Evolutionary conservation across 1,139 yeast genomes (phyloP), one percentile per base, ranked within the genome.

Genomic region (Saccharomyces hybrid): DNA sequence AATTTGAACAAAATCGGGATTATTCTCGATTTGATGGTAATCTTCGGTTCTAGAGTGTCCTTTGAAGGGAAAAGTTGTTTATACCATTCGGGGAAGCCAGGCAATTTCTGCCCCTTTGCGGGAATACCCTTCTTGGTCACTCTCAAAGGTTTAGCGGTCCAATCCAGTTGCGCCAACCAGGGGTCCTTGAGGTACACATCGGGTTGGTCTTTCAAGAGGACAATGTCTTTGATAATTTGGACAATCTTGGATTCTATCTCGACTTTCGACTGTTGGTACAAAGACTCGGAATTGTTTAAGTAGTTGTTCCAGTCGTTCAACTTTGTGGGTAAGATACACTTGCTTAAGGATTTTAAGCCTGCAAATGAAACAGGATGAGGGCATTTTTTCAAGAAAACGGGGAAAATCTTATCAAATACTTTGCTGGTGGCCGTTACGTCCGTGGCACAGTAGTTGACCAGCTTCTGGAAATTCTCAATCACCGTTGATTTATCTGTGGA

Each of bases 341-440:
- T 77, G 4, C 91, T 85, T 66, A 95, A 75, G 58, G 83, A 86
- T 59, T 86, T 77, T 55, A 93, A 73, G 0, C 97, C 97, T 1
- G 95, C 93, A 74, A 93, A 87, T 25, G 96, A 88, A 1, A 91
- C 96, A 0, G 99, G 98, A 70, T 95, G 99, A 0, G 98, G 97
- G 34, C 91, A 83, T 52, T 82, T 79, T 31, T 73, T 64, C 46
- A 81, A 70, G 65, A 88, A 95, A 34, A 75, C 73, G 0, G 97
- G 97, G 50, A 85, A 80, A 0, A 90, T 79, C 57, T 81, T 81
- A 55, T 78, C 75, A 59, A 86, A 83, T 0, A 93, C 91, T 57
- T 75, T 73, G 64, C 78, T 86, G 0, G 99, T 93, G 0, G 86
- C 84, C 2, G 73, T 73, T 0, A 90, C 97, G 72, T 95, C 99